Conservation (phyloP, 148 eudicot species). For the Heliamphora exappendiculata region DNA sequence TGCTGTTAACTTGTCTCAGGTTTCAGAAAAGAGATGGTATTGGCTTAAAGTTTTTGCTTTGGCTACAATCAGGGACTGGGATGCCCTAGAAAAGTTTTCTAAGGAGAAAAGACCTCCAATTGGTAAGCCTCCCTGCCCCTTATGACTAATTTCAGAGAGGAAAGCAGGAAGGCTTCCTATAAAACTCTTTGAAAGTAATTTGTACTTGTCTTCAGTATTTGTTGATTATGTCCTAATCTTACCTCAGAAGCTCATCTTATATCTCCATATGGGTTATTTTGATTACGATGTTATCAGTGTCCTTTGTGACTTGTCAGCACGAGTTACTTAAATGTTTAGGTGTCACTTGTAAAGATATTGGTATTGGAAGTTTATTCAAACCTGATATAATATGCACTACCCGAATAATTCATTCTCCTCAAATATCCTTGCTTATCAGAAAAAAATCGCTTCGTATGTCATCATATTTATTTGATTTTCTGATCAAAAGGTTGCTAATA, state of each 20-base stretch:
- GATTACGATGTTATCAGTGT: neutral
- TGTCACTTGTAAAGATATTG: neutral
- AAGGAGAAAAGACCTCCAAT: constrained; percentile 94
- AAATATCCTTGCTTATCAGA: no score
- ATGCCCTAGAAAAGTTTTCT: constrained; percentile 88
- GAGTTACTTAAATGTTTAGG: neutral
- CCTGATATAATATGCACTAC: no score
- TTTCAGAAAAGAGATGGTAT: constrained; percentile 95
- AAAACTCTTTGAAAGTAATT: neutral
- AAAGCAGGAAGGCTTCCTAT: neutral
- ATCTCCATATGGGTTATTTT: neutral
- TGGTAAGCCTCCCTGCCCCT: constrained; percentile 38
- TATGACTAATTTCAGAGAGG: neutral
- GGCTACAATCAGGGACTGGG: constrained; percentile 96
- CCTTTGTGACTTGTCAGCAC: neutral
- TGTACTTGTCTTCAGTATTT: neutral
- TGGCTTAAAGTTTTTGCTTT: constrained; percentile 97
- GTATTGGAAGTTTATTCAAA: neutral
- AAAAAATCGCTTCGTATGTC: neutral
- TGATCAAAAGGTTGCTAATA: neutral
- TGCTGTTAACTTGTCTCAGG: constrained; percentile 37
- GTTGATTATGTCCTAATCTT: neutral
- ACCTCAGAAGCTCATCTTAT: neutral
- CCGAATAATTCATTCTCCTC: no score
- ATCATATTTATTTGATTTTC: neutral